Conservation (phyloP, 2,329 filamentous ascomycete species). For the Sphaceloma murrayae region DNA sequence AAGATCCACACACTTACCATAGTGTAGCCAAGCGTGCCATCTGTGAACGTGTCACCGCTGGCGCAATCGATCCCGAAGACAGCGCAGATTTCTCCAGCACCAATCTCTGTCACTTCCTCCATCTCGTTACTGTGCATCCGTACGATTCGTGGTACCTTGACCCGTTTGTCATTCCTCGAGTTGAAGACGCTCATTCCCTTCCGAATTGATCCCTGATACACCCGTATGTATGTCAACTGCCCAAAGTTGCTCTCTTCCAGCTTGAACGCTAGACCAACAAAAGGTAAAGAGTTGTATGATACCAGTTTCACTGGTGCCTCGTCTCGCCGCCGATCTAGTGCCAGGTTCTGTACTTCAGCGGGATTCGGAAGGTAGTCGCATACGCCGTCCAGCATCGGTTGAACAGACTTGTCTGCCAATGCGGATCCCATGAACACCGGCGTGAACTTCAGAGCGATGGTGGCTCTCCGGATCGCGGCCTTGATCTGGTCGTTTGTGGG, state of each 20-base stretch:
- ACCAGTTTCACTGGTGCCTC: conserved; percentile 80
- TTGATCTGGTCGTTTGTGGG: conserved; percentile 79
- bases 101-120: conserved; percentile 89
- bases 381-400: conserved; percentile 93
- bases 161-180: conserved; percentile 86
- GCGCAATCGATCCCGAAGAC: conserved; percentile 98
- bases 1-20: too few relatives aligned
- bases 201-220: conserved; percentile 85
- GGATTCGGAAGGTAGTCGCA: conserved; percentile 95
- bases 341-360: conserved; percentile 76
- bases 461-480: conserved; percentile 80
- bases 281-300: conserved; percentile 86
- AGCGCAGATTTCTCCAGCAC: conserved; percentile 94
- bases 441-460: conserved; percentile 80
- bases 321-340: conserved; percentile 68
- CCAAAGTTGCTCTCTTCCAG: conserved; percentile 98
- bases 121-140: conserved; percentile 99
- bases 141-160: conserved; percentile 93
- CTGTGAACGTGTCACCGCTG: conserved; percentile 95
- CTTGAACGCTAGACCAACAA: conserved; percentile 95
- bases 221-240: conserved; percentile 94
- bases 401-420: conserved; percentile 85
- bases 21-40: conserved; percentile 80
- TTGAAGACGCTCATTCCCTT: conserved; percentile 92
- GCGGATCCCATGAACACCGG: conserved; percentile 96